Percentiles rank a stretch among this genome's conserved stretches.
phyloP scores from a whole-genome alignment of 345 rosid species.

The Eucalyptus guilfoylei region DNA sequence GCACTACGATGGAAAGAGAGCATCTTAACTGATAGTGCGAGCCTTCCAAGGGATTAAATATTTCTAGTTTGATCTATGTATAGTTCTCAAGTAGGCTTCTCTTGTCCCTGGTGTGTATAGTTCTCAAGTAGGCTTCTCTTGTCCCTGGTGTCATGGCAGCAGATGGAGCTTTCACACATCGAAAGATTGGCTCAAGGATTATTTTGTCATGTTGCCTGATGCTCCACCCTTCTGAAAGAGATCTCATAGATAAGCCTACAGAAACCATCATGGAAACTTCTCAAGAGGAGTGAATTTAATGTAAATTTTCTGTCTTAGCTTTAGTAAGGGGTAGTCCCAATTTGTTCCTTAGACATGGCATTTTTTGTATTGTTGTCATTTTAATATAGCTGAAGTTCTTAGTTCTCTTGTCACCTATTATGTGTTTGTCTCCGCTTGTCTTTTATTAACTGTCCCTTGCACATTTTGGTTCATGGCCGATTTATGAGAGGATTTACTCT shows the following conservation, averaged over 20 bases:
- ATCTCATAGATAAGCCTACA: not conserved
- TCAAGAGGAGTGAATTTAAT: not conserved
- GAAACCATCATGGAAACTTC: not conserved
- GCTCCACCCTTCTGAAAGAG: not conserved
- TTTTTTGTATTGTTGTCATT: not conserved
- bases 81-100: not conserved
- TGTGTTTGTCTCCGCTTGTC: not conserved
- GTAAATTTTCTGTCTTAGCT: not conserved
- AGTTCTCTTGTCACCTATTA: not conserved
- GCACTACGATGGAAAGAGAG: conserved; percentile 59
- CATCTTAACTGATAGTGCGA: conserved; percentile 25
- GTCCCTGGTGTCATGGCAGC: not conserved
- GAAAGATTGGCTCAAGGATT: not conserved
- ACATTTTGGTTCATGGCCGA: not conserved
- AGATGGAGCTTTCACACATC: not conserved
- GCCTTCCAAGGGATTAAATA: conserved; percentile 21
- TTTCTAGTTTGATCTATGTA: not conserved
- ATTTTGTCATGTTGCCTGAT: not conserved
- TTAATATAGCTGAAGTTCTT: not conserved
- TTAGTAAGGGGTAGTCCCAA: not conserved
- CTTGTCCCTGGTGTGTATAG: not conserved
- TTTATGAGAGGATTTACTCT: not conserved
- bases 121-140: too few relatives aligned
- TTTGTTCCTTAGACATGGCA: not conserved
- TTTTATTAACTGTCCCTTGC: not conserved